These are phyloP conservation scores for Cantharellus cinnabarinus DNA, from an alignment of 768 basidiomycete species.

Conservation along the genomic window DNA sequence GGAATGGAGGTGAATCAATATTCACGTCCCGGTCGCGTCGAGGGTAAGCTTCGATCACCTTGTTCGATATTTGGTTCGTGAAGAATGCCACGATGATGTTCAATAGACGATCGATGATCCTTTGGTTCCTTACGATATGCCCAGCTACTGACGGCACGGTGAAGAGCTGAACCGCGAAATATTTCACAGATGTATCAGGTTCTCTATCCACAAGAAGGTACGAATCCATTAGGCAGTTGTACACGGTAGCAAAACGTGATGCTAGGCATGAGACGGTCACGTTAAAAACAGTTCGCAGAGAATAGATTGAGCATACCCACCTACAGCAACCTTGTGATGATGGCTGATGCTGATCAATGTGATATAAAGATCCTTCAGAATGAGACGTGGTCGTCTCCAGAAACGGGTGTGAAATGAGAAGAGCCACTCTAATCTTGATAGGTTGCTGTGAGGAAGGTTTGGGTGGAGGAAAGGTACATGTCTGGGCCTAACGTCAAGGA, in stretches of 20 bases:
- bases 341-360: constrained; percentile 50
- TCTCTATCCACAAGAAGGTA: constrained; percentile 88
- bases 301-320: constrained; percentile 24
- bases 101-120: constrained; percentile 56
- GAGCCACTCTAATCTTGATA: constrained; percentile 50
- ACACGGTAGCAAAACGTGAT: constrained; percentile 65
- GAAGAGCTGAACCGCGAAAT: constrained; percentile 82
- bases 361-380: constrained; percentile 66
- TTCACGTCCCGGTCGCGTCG: constrained; percentile 27
- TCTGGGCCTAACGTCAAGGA: constrained; percentile 33
- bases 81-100: constrained; percentile 80
- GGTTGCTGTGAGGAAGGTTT: constrained; percentile 22
- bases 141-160: constrained; percentile 72
- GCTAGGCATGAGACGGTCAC: constrained; percentile 23
- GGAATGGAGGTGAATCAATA: constrained; percentile 73
- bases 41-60: constrained; percentile 4
- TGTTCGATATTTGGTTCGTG: constrained; percentile 55
- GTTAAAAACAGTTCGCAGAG: not conserved
- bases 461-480: no score
- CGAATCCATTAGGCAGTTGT: constrained; percentile 70
- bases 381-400: constrained; percentile 69
- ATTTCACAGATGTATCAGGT: constrained; percentile 86
- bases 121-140: constrained; percentile 53
- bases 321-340: constrained; percentile 55
- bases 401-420: constrained; percentile 65